Evolutionary conservation across 148 eudicot species (phyloP), one percentile per base, ranked within the genome.

Genomic region (Persicaria maculosa): DNA sequence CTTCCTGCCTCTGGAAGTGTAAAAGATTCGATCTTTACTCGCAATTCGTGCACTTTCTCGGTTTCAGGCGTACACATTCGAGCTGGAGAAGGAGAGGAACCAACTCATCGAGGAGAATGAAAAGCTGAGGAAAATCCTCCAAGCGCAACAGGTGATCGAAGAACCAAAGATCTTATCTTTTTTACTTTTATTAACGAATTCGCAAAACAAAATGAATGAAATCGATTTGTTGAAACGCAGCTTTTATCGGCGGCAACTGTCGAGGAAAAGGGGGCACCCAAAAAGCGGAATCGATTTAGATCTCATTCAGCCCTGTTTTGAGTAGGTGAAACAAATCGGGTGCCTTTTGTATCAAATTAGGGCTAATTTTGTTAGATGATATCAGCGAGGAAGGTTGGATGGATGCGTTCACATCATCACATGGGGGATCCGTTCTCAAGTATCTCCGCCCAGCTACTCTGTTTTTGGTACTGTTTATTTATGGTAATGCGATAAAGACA

Each of bases 51-150:
- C 17, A 72, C 64, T 16, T 31, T 53, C n/a, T 47, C 10, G 4
- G 65, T 15, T 71, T 45, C 73, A 88, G 96, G 96, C 96, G 16
- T 88, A 87, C 74, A 84, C 88, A 36, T 73, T 71, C 46, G 84
- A 86, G 58, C 77, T 91, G 78, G 97, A 91, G 72, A 77, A 77
- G 31, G 90, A 85, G 75, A 79, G 78, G 25, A 80, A 74, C 9
- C 83, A 83, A 25, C 62, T 89, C 50, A 43, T 69, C 71, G 87
- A 82, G 74, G 91, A 91, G 52, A 91, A 91, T 80, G 90, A 83
- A 4, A 84, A 68, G 76, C 85, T 91, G 74, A 86, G 78, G 77
- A 76, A 62, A 74, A 79, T 81, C 16, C 84, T 84, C 22, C 20
- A 81, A 46, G 73, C 81, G 87, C 87, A 83, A 12, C n/a, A 64